Evolutionary conservation across 2,329 filamentous ascomycete species (phyloP), one percentile per base, ranked within the genome.

Genomic region (Sporothrix mexicana): DNA sequence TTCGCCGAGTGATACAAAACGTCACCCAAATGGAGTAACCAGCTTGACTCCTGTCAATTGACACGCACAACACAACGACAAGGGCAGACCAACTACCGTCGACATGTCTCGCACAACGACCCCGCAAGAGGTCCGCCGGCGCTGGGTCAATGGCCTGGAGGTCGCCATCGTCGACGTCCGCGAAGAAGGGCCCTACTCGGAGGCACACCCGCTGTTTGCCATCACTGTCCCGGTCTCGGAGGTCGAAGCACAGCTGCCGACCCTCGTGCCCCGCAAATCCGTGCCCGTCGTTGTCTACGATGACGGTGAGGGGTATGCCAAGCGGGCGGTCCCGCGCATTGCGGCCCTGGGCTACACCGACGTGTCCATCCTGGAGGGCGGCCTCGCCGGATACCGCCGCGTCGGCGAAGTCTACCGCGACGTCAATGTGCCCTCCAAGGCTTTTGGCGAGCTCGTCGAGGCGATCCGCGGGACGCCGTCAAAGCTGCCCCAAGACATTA

Each of bases 391-490:
- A 10, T 73, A 73, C 47, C 30, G 67, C 1, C 47, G 59, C 23
- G 57, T 66, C 13, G 71, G 71, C 41, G 71, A 73, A 57, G 7
- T 73, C 17, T 73, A 73, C 67, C 67, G 71, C 23, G 71, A 73
- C 49, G 71, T 73, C 55, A 73, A 73, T 20, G 66, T 66, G 57
- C 67, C 71, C 36, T 73, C 71, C 67, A 73, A 73, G 47, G 71
- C 67, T 3, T 73, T 73, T 67, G 71, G 71, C 13, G 71, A 73
- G 71, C 71, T 73, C 3, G 71, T 73, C 36, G 71, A 73, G 57
- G 71, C 71, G 2, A 70, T 73, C 13, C 71, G 67, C 36, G 59
- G 10, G 4, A 73, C 71, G 6, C 71, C 71, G 1, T 73, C 71
- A 4, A 12, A 45, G 47, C 45, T 67, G 25, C 71, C 71, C 20